Conservation (phyloP, 1,284 basidiomycete genomes). For the Sporisorium graminicola region DNA sequence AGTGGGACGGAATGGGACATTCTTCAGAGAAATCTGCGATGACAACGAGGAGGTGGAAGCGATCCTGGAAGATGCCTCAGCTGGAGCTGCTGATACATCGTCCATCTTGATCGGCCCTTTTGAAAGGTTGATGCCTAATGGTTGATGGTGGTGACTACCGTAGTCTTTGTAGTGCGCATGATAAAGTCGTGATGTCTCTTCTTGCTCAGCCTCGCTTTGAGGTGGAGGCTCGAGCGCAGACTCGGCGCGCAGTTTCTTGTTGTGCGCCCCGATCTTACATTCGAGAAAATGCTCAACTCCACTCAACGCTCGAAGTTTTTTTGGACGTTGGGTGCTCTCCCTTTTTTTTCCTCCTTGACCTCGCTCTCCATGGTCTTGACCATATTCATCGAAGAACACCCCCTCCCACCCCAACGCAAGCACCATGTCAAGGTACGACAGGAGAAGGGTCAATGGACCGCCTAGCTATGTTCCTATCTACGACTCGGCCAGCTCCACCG, state of each 20-base stretch:
- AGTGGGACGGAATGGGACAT: constrained; percentile 16
- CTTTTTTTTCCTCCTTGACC: neutral
- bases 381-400: neutral
- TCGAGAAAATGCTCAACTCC: constrained; percentile 11
- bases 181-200: neutral
- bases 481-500: constrained; percentile 6
- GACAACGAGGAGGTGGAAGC: constrained; percentile 1
- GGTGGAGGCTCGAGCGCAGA: constrained; percentile 42
- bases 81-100: constrained; percentile 5
- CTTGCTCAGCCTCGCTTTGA: constrained; percentile 4
- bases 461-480: constrained; percentile 32
- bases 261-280: constrained; percentile 6
- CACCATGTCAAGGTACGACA: constrained; percentile 41
- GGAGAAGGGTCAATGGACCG: constrained; percentile 48
- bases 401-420: neutral
- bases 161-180: neutral
- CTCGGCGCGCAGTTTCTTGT: neutral
- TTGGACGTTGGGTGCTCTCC: constrained; percentile 3
- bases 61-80: neutral
- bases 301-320: constrained; percentile 17
- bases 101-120: constrained; percentile 10
- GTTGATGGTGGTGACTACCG: neutral
- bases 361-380: neutral
- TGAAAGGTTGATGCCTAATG: neutral
- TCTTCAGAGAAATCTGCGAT: constrained; percentile 10